Evolutionary conservation across 139 green algal genomes (phyloP).

Genomic region (Cymbomonas tetramitiformis): DNA sequence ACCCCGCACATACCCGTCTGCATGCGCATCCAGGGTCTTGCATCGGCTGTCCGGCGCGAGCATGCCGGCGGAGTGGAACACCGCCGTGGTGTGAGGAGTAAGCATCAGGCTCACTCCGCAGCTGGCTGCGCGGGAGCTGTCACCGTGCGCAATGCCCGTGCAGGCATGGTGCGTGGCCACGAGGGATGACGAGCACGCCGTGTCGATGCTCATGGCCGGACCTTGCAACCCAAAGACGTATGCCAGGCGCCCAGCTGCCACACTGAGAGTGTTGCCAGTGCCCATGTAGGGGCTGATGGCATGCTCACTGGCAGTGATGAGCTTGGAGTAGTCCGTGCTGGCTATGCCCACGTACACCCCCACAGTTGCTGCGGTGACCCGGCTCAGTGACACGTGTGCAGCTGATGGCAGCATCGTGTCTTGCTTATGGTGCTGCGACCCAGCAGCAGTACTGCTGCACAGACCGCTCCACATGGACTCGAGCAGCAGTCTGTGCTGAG

Average conservation of each 20-base stretch:
- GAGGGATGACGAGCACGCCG: constrained; percentile 73
- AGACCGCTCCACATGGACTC: neutral
- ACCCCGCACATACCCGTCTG: constrained; percentile 61
- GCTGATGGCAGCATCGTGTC: too few species aligned
- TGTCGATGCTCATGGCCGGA: constrained; percentile 33
- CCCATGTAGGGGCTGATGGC: neutral
- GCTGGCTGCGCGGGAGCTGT: neutral
- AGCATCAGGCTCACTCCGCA: constrained; percentile 57
- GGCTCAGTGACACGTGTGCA: too few species aligned
- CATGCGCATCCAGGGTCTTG: constrained; percentile 62
- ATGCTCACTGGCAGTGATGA: neutral
- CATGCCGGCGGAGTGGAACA: constrained; percentile 27
- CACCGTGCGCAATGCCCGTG: constrained; percentile 11
- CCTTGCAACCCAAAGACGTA: constrained; percentile 35
- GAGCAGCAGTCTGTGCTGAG: constrained; percentile 26
- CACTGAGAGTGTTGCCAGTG: constrained; percentile 28
- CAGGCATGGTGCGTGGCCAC: constrained; percentile 46
- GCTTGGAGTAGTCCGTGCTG: constrained; percentile 19
- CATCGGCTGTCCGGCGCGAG: constrained; percentile 51
- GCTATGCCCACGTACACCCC: constrained; percentile 16
- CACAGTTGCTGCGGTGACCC: too few species aligned
- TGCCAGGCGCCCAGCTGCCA: constrained; percentile 37
- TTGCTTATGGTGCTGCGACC: too few species aligned
- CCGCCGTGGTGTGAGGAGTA: constrained; percentile 31
- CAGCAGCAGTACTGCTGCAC: neutral